These are phyloP conservation scores for Blastobotrys aristatus DNA, from an alignment of 1,139 yeast species.

Conservation along the genomic window DNA sequence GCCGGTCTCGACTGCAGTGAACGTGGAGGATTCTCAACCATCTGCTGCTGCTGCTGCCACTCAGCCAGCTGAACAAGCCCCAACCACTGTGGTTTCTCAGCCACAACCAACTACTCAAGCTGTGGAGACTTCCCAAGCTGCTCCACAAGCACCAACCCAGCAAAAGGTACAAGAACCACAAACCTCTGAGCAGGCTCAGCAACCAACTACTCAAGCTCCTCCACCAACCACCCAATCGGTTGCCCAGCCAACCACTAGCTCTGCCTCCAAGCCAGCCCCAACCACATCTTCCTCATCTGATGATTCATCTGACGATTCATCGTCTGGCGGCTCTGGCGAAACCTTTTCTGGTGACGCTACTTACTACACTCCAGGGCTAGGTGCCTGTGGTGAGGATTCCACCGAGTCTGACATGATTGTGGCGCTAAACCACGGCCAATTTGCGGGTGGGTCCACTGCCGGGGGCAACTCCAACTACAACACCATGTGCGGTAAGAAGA, in stretches of 20 bases:
- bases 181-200: constrained; percentile 9
- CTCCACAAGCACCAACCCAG: constrained; percentile 8
- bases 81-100: constrained; percentile 18
- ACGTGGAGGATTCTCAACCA: too few species aligned
- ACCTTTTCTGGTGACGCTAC: constrained; percentile 52
- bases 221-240: neutral
- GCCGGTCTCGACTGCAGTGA: constrained; percentile 25
- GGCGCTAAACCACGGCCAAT: constrained; percentile 37
- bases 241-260: constrained; percentile 8
- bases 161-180: constrained; percentile 2
- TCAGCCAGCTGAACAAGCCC: constrained; percentile 13
- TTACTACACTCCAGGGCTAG: constrained; percentile 52
- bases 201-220: neutral
- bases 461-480: constrained; percentile 38
- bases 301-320: constrained; percentile 18
- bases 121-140: constrained; percentile 12
- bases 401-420: constrained; percentile 46
- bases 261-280: constrained; percentile 19
- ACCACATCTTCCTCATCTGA: constrained; percentile 22
- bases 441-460: constrained; percentile 27
- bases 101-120: constrained; percentile 23
- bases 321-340: constrained; percentile 30
- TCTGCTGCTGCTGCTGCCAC: neutral
- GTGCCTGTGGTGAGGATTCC: constrained; percentile 55
- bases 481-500: constrained; percentile 47